Percentiles rank a stretch among this genome's conserved stretches.
Evolutionary conservation across 2,329 filamentous ascomycete genomes (phyloP).

Genomic region (Tolypocladium sp.): DNA sequence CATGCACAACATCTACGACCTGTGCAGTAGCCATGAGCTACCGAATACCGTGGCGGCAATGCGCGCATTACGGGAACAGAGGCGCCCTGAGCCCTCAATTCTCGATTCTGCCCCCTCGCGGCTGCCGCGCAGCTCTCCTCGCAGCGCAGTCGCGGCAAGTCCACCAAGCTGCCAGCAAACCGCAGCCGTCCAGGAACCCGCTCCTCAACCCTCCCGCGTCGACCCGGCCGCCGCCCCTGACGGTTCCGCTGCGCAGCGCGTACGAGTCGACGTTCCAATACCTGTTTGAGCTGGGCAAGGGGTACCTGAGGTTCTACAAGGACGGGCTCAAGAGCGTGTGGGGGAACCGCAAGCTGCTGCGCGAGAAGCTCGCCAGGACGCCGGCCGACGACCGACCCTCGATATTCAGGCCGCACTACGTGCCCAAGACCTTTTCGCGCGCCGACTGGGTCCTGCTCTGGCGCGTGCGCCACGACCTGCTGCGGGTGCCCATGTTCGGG

Average conservation of each 20-base stretch:
- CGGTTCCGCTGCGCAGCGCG: conserved; percentile 45
- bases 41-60: conserved; percentile 21
- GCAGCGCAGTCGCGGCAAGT: conserved; percentile 11
- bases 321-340: conserved; percentile 67
- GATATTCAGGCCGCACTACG: conserved; percentile 21
- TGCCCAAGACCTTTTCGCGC: conserved; percentile 39
- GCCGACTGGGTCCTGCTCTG: conserved; percentile 61
- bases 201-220: conserved; percentile 61
- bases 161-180: conserved; percentile 10
- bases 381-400: conserved; percentile 47
- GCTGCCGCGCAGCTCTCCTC: conserved; percentile 5
- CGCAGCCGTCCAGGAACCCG: conserved; percentile 17
- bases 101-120: conserved; percentile 1
- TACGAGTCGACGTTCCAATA: conserved; percentile 29
- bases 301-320: conserved; percentile 83
- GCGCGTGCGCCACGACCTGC: conserved; percentile 62
- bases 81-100: background rate
- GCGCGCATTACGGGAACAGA: conserved; percentile 10
- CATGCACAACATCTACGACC: background rate
- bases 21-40: conserved; percentile 17
- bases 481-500: conserved; percentile 70
- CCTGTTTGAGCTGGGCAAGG: conserved; percentile 56
- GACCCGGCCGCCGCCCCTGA: conserved; percentile 63
- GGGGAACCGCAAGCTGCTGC: conserved; percentile 50
- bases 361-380: conserved; percentile 28